Base-by-base conservation (phyloP, 805 yeast genomes). In the Candida lessepsii region DNA sequence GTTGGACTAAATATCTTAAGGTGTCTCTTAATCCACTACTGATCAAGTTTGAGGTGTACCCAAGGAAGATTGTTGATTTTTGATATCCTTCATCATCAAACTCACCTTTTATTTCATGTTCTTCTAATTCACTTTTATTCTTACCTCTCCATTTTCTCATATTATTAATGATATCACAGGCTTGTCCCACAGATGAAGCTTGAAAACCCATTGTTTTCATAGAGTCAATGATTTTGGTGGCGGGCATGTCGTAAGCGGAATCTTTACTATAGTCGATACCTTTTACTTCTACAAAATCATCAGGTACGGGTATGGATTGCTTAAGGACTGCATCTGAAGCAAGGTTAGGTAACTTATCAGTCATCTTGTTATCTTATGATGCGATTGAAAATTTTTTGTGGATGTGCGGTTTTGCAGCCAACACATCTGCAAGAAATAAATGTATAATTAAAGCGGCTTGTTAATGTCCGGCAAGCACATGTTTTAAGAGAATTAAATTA, bases 181-280 rank as follows among this genome's bases (percentile, higher is more conserved):
- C 97, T 51, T 80, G 73, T 23, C 89, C 82, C 34, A 93, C 74
- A 5, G 91, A 75, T 6, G 90, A 78, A 8, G 95, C 99, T 69
- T 93, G 99, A 71, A 91, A 93, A 6, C 99, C 99, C 97, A 95
- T 93, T 27, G 80, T 81, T 53, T 72, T 81, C 99, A 95, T 93
- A 23, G 91, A 78, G 24, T 70, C 71, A 48, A 93, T 76, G 49
- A 93, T 70, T 54, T 86, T 90, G 10, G 74, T 71, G 29, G 98
- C 99, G 32, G 74, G 70, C 76, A 86, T 80, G 63, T 90, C 80
- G 51, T 76, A 76, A 41, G 91, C 85, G 37, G 76, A 78, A 29
- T 85, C 83, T 52, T 80, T 75, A 33, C 91, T 81, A 66, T 91
- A 93, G 64, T 93, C 97, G 37, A 93, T 80, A 42, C 99, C 99